Percentiles rank a stretch among this genome's conserved stretches.
Evolutionary conservation across 1,284 basidiomycete species (phyloP).

Genomic region (Chiua sp.): DNA sequence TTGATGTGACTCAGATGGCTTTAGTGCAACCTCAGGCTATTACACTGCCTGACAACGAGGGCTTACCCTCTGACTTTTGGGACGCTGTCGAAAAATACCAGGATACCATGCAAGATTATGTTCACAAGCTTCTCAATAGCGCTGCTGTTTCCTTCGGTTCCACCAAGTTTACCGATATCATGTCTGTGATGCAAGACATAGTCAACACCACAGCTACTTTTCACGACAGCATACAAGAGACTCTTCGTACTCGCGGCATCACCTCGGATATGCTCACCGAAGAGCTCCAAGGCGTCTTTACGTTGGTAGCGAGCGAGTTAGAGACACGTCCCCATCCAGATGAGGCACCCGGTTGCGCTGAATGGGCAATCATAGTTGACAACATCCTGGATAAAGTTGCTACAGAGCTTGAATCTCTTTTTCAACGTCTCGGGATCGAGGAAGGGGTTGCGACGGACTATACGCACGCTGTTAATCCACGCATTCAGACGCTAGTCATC

Average conservation of each 20-base stretch:
- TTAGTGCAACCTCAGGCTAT: neutral
- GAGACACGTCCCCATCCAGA: neutral
- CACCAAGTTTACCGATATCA: constrained; percentile 6
- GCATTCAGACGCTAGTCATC: neutral
- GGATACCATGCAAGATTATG: constrained; percentile 1
- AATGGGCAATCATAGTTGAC: constrained; percentile 8
- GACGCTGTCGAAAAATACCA: constrained; percentile 4
- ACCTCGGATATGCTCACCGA: neutral
- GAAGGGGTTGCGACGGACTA: constrained; percentile 1
- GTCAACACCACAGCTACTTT: neutral
- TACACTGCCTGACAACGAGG: neutral
- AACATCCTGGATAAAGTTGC: constrained; percentile 7
- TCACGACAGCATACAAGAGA: neutral
- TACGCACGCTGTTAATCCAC: neutral
- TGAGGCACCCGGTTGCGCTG: constrained; percentile 4
- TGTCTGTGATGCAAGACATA: constrained; percentile 4
- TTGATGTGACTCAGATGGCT: neutral
- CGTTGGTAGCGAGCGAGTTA: neutral
- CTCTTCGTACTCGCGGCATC: neutral
- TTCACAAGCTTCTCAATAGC: constrained; percentile 6
- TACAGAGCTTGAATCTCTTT: neutral
- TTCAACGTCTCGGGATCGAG: neutral
- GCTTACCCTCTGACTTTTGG: constrained; percentile 4
- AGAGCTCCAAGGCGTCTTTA: constrained; percentile 3
- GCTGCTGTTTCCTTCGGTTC: constrained; percentile 7